Percentiles rank a stretch among this genome's conserved stretches.
phyloP scores from a whole-genome alignment of 306 rosid genomes.

The Glycyrrhiza uralensis region DNA sequence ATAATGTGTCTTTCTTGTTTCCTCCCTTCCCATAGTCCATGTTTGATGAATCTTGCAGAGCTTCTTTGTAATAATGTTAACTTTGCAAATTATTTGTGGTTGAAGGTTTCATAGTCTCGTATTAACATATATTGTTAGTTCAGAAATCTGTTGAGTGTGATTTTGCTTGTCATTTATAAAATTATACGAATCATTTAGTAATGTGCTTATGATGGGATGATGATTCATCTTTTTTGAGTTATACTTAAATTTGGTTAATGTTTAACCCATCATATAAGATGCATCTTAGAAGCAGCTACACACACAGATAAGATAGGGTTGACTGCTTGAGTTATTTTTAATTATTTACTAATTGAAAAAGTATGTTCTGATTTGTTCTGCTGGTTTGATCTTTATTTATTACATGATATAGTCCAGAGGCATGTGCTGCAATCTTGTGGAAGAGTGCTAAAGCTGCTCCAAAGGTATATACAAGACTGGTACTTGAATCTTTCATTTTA shows the following conservation, averaged over 20 bases:
- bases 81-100: background rate
- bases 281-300: background rate
- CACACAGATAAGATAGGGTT: background rate
- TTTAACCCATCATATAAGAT: background rate
- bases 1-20: background rate
- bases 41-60: slow-evolving; percentile 21
- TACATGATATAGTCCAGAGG: slow-evolving; percentile 75
- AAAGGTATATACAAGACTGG: slow-evolving; percentile 43
- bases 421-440: slow-evolving; percentile 98
- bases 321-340: background rate
- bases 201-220: background rate
- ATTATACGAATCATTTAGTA: background rate
- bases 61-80: slow-evolving; percentile 10
- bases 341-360: background rate
- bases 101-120: background rate
- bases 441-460: slow-evolving; percentile 89
- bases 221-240: background rate
- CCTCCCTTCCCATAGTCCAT: background rate
- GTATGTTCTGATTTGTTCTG: slow-evolving; percentile 25
- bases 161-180: background rate
- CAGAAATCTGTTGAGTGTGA: background rate
- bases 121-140: slow-evolving; percentile 6
- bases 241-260: background rate
- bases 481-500: background rate
- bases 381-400: slow-evolving; percentile 38